These are phyloP conservation scores for Artemisia princeps DNA, from an alignment of 140 eudicot genomes.

Conservation along the genomic window DNA sequence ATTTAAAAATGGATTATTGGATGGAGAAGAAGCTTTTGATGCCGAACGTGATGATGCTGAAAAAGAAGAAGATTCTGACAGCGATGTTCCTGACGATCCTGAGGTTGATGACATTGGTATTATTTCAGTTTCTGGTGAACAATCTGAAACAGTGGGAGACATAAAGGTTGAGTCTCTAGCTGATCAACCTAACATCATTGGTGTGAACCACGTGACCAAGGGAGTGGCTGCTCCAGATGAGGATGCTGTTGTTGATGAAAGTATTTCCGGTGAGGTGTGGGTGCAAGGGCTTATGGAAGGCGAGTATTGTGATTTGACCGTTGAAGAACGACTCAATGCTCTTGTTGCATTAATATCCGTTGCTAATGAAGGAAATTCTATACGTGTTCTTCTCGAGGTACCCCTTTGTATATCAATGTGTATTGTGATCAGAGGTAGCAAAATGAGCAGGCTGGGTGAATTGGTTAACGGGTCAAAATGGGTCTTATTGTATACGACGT, in stretches of 20 bases:
- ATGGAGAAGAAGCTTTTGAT: slow-evolving; percentile 69
- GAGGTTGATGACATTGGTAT: slow-evolving; percentile 57
- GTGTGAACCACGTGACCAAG: slow-evolving; percentile 19
- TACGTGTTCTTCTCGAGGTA: slow-evolving; percentile 78
- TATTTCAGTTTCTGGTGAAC: slow-evolving; percentile 13
- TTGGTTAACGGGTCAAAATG: neutral
- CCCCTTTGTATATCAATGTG: neutral
- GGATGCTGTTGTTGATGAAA: slow-evolving; percentile 51
- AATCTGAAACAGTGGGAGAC: slow-evolving; percentile 25
- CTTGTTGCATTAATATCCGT: slow-evolving; percentile 63
- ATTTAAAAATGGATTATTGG: slow-evolving; percentile 52
- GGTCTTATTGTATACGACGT: neutral
- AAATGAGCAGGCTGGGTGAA: neutral
- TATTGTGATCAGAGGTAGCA: neutral
- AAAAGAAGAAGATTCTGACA: slow-evolving; percentile 68
- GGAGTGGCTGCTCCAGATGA: slow-evolving; percentile 29
- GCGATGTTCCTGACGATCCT: slow-evolving; percentile 67
- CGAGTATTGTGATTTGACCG: slow-evolving; percentile 66
- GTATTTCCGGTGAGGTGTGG: slow-evolving; percentile 66
- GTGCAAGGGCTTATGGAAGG: slow-evolving; percentile 83
- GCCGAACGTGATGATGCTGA: slow-evolving; percentile 71
- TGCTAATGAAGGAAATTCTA: slow-evolving; percentile 87
- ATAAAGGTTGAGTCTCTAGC: slow-evolving; percentile 26
- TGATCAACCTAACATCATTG: slow-evolving; percentile 27
- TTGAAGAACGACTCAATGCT: slow-evolving; percentile 82